Percentiles rank a stretch among this genome's conserved stretches.
Evolutionary conservation across 306 rosid genomes (phyloP).

Genomic region (Casuarina glauca): DNA sequence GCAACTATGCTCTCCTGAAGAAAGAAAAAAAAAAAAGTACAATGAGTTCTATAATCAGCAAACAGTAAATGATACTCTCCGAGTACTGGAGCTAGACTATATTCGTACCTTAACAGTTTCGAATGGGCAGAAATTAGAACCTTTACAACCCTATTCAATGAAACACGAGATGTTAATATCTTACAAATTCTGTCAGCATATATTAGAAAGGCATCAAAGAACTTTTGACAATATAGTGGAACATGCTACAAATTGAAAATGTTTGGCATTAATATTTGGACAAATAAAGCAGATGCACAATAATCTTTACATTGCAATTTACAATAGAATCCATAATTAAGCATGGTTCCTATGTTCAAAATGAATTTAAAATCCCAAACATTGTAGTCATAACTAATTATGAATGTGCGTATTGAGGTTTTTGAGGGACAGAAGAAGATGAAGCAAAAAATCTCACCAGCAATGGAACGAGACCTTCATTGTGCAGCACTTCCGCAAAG

Average conservation of each 20-base stretch:
- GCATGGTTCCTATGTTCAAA: too few relatives aligned
- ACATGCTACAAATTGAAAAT: background rate
- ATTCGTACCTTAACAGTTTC: constrained; percentile 74
- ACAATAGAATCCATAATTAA: background rate
- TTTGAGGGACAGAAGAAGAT: background rate
- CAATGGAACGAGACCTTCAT: constrained; percentile 76
- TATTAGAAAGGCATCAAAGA: constrained; percentile 6
- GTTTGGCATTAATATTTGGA: background rate
- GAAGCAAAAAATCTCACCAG: constrained; percentile 48
- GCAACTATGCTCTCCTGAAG: constrained; percentile 65
- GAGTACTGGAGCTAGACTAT: constrained; percentile 20
- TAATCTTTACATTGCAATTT: background rate
- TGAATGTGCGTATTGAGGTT: too few relatives aligned
- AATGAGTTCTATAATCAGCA: constrained; percentile 5
- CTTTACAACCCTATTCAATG: constrained; percentile 67
- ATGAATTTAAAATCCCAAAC: background rate
- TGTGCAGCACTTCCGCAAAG: constrained; percentile 84
- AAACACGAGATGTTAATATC: constrained; percentile 22
- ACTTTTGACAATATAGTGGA: constrained; percentile 2
- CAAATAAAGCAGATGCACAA: background rate
- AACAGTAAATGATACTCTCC: constrained; percentile 5
- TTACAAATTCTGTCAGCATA: background rate
- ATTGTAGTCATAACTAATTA: background rate
- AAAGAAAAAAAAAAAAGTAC: background rate
- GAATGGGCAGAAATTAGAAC: constrained; percentile 72